Evolutionary conservation across 2,329 filamentous ascomycete species (phyloP), one percentile per base, ranked within the genome.

Genomic region (Penicillium palitans): DNA sequence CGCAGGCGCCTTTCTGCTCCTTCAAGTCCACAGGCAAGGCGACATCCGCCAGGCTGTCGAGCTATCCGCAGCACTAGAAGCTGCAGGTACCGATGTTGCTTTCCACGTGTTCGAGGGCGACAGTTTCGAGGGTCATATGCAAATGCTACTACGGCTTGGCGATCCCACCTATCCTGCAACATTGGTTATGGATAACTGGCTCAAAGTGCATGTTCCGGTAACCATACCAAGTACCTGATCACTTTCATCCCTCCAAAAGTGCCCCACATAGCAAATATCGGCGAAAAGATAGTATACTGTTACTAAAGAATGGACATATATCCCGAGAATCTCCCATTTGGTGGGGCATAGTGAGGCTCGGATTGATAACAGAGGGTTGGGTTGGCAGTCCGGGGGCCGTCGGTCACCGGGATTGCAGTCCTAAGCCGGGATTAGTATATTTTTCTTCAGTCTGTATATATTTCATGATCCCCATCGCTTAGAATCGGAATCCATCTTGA

Each of bases 41-140:
- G 53, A 57, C 12, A 39, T 59, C 12, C 44, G 57, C 17, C 35
- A 60, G 49, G 48, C 42, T 24, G 49, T 57, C 6, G 39, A 57
- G 27, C 17, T 60, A 13, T 42, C 33, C 6, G 15, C 15, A 5
- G 33, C 45, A 2, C 27, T 58, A 21, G 33, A 51, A 9, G 37
- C 40, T 24, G 42, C n/a, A 53, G 37, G 42, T 19, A 49, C 39
- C 6, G 48, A 50, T 31, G 48, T 27, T 25, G 41, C 10, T 15
- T 9, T 53, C 9, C 31, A 46, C 15, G 24, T 46, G 9, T 53
- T 39, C 6, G 51, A 53, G 19, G 29, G 50, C 4, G 29, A 44
- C 10, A 8, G 27, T 9, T 27, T 52, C 9, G 50, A 52, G 33
- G 51, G 29, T 15, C 17, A 53, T 12, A 24, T 46, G 29, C 41